Base-by-base conservation (phyloP, 768 basidiomycete species). In the Nevesoporus exiguus region DNA sequence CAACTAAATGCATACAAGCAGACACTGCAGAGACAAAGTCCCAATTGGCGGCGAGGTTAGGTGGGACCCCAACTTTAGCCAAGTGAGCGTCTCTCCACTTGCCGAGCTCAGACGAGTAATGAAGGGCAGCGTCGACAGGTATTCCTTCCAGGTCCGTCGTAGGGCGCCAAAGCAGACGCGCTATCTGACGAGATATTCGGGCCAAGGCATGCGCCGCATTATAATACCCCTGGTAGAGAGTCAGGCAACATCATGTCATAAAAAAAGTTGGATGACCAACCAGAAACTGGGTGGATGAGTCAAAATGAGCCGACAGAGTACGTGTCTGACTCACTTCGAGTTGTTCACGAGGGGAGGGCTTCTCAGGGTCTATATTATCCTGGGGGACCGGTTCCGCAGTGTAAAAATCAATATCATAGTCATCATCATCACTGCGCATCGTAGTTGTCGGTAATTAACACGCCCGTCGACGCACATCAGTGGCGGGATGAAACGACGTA, bases 381-480 rank as follows among this genome's bases (percentile, higher is more conserved):
- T 76, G 66, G 27, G 66, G 67, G 27, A 80, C 73, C 54, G 84
- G 84, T 59, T 88, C 88, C 33, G 79, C 84, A 5, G 85, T 88
- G 68, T 90, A 91, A 62, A 92, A 91, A 69, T 91, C 90, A 58
- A 93, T 87, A 66, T 93, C 88, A 66, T 92, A 93, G 72, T 93
- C 90, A 56, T 90, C 86, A 60, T 93, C 91, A 66, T 91, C 89
- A 51, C 77, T 80, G 67, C 55, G 66, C 51, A 50, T 34, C 45
- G 51, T 45, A 41, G 57, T 47, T 7, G 43, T 27, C 61, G 59
- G 62, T 59, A 59, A 65, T 73, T 63, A 66, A 64, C 37, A 39
- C 42, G 51, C 33, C 29, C 51, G 21, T n/a, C n/a, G n/a, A n/a
- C 45, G 53, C 15, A 29, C 47, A 51, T 57, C 45, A 67, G 55